Evolutionary conservation across 2,329 filamentous ascomycete genomes (phyloP).

Genomic region (Xylaria sp.): DNA sequence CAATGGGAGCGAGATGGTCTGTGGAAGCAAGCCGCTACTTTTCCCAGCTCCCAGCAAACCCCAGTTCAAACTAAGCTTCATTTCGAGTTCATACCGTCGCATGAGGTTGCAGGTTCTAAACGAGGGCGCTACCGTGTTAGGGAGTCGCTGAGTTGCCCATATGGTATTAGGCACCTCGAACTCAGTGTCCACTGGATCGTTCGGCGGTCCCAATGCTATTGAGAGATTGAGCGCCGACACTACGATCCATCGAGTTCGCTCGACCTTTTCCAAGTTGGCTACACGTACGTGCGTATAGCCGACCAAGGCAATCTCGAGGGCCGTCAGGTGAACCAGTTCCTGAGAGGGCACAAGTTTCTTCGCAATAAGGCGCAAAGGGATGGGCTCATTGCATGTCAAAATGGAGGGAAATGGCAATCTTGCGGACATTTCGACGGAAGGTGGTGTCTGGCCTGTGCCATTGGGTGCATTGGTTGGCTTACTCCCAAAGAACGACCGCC

Average conservation of each 20-base stretch:
- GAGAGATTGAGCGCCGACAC: slow-evolving; percentile 73
- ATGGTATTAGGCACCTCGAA: slow-evolving; percentile 70
- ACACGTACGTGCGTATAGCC: slow-evolving; percentile 81
- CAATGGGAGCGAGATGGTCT: slow-evolving; percentile 79
- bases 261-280: slow-evolving; percentile 73
- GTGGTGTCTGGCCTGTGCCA: slow-evolving; percentile 51
- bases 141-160: slow-evolving; percentile 76
- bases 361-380: slow-evolving; percentile 80
- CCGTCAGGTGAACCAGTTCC: slow-evolving; percentile 76
- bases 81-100: slow-evolving; percentile 81
- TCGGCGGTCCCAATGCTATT: slow-evolving; percentile 69
- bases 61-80: slow-evolving; percentile 79
- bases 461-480: slow-evolving; percentile 30
- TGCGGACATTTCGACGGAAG: slow-evolving; percentile 77
- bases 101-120: slow-evolving; percentile 90
- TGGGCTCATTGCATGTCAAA: slow-evolving; percentile 83
- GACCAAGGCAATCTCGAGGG: slow-evolving; percentile 81
- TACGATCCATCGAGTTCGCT: slow-evolving; percentile 77
- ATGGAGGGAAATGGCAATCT: slow-evolving; percentile 86
- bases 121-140: slow-evolving; percentile 83
- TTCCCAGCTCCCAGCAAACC: slow-evolving; percentile 46
- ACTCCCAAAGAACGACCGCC: slow-evolving; percentile 63
- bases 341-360: slow-evolving; percentile 74
- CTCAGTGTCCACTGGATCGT: slow-evolving; percentile 67
- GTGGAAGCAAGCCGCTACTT: slow-evolving; percentile 50